Percentiles rank a stretch among this genome's conserved stretches.
These are phyloP conservation scores for Flaveria linearis DNA, from an alignment of 129 eudicot genomes.

Conservation along the genomic window DNA sequence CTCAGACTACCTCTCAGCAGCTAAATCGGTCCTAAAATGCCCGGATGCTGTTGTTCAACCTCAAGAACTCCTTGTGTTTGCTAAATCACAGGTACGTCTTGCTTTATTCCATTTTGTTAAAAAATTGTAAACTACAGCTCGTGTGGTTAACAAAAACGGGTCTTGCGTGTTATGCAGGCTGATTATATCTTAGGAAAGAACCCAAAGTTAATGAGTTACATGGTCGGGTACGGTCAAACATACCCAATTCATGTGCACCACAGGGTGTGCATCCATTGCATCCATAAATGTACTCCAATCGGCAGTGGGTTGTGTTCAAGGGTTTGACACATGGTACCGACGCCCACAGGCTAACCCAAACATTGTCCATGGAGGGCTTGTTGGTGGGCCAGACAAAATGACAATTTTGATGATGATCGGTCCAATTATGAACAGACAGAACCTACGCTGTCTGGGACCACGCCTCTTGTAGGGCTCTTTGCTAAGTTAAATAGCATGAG, in stretches of 20 bases:
- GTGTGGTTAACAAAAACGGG: not conserved
- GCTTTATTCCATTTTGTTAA: not conserved
- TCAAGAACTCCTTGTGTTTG: conserved; percentile 66
- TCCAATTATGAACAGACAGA: conserved; percentile 84
- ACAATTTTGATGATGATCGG: conserved; percentile 63
- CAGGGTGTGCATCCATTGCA: conserved; percentile 82
- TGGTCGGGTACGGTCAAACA: conserved; percentile 74
- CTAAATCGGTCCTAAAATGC: conserved; percentile 51
- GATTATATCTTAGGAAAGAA: conserved; percentile 94
- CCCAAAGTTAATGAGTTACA: conserved; percentile 78
- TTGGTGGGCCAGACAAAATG: conserved; percentile 84
- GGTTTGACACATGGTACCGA: conserved; percentile 81
- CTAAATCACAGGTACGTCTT: conserved; percentile 70
- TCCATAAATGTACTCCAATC: conserved; percentile 45
- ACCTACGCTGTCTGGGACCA: conserved; percentile 78
- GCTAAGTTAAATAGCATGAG: conserved; percentile 52
- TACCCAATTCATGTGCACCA: conserved; percentile 87
- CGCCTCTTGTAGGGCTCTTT: conserved; percentile 91
- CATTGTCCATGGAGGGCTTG: conserved; percentile 68
- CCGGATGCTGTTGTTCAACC: conserved; percentile 68
- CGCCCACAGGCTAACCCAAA: conserved; percentile 69
- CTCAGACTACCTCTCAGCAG: conserved; percentile 72
- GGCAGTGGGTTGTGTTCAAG: conserved; percentile 75
- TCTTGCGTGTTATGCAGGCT: conserved; percentile 50
- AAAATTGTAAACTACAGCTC: not conserved